Conservation (phyloP, 2,329 filamentous ascomycete genomes). For the Arachnopeziza araneosa region DNA sequence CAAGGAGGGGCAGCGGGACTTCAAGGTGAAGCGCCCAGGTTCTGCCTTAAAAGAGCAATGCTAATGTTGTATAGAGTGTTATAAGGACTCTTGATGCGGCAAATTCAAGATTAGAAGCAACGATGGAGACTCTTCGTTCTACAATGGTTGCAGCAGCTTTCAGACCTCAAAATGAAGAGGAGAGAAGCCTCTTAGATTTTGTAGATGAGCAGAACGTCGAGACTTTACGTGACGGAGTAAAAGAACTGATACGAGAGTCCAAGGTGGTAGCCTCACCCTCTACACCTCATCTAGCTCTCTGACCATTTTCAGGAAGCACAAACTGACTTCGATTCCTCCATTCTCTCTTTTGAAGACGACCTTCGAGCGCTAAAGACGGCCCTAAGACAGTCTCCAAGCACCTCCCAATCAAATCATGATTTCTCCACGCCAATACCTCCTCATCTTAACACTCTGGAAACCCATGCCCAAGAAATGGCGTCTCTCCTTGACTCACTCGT, state of each 20-base stretch:
- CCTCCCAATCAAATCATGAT: conserved; percentile 15
- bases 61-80: conserved; percentile 37
- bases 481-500: conserved; percentile 74
- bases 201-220: conserved; percentile 68
- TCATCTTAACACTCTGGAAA: conserved; percentile 38
- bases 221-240: conserved; percentile 58
- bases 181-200: conserved; percentile 67
- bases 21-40: conserved; percentile 33
- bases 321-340: conserved; percentile 64
- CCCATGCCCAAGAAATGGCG: conserved; percentile 76
- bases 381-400: conserved; percentile 30
- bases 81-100: conserved; percentile 62
- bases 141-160: conserved; percentile 61
- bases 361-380: conserved; percentile 56
- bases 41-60: neutral
- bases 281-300: neutral
- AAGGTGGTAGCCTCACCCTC: conserved; percentile 43
- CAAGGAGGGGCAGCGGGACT: conserved; percentile 53
- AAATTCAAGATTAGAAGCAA: conserved; percentile 58
- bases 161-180: conserved; percentile 50
- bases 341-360: conserved; percentile 67
- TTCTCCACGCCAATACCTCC: conserved; percentile 36
- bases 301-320: conserved; percentile 49
- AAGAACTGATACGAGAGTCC: conserved; percentile 64
- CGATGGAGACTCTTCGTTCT: conserved; percentile 57